Evolutionary conservation across 345 rosid species (phyloP), one percentile per base, ranked within the genome.

Genomic region (Salix koriyanagi): DNA sequence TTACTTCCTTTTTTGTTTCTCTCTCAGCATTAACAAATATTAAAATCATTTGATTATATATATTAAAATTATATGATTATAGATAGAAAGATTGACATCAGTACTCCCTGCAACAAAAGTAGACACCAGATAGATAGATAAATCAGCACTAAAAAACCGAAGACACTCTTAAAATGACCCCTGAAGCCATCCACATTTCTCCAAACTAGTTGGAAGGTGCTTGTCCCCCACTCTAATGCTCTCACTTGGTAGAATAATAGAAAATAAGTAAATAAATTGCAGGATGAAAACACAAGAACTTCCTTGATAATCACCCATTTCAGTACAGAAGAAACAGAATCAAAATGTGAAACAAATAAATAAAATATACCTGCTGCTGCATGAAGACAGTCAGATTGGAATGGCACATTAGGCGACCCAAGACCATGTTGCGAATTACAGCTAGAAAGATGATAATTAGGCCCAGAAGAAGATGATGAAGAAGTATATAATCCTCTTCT

Each of bases 361-460:
- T 36, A 71, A 30, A 70, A 42, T 12, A 71, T 84, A 91, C 97
- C 97, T 85, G 94, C 89, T 85, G 94, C 89, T 85, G 94, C 89
- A 85, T 85, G 92, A 81, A 89, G 84, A 85, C 83, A 82, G 70
- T 85, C 88, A 37, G 85, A 87, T 72, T 89, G 92, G 86, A 85
- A 82, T 69, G 86, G 84, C 76, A 79, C 64, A 60, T 60, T 75
- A 50, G 36, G 34, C 34, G 71, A 71, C 58, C 79, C 86, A 25
- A 77, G 84, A 41, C 52, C 69, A 66, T 82, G 86, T 60, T 80
- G 89, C 74, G 71, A 48, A 65, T 72, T 9, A 28, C 25, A 84
- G 77, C 81, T 75, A 82, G 83, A 83, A 44, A 81, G 80, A 54
- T 61, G 75, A 13, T 56, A n/a, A 34, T 34, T 34, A 66, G 80